Evolutionary conservation across 345 rosid species (phyloP), one percentile per base, ranked within the genome.

Genomic region (Acer saccharum): DNA sequence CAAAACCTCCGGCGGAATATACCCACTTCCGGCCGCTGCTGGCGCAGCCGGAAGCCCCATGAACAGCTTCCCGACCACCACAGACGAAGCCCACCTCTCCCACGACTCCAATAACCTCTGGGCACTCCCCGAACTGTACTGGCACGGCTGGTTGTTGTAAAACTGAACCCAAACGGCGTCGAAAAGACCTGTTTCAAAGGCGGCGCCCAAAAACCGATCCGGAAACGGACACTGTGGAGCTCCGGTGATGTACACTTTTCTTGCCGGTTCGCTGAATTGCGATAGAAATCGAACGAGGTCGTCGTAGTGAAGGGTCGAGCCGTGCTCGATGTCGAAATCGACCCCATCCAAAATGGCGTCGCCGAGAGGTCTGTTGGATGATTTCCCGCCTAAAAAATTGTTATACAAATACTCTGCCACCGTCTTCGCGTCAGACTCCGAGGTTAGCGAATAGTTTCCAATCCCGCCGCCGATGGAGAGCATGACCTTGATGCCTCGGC

Each of bases 171-270:
- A 89, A 21, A 89, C 88, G 66, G 83, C 80, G 73, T 88, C 90
- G 60, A 91, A 91, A 7, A 85, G 86, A 16, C 65, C 87, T 9
- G 91, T 88, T 65, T 83, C 77, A 18, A 90, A 81, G 11, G 91
- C 90, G 69, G 50, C 41, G 27, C 90, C 90, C 65, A 89, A 32
- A 3, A 72, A 74, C 1, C 84, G 79, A 29, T 91, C 94, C 0
- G 95, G 93, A 78, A 84, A 91, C 44, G 89, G 91, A 81, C 95
- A 89, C 35, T 91, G 93, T 14, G 95, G 93, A 63, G 93, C 91
- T 41, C 89, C 93, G 14, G 95, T 72, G 71, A 91, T 39, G 74
- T 87, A 88, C 13, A 91, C 90, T 81, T 87, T 91, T 55, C 68
- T 85, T 18, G 86, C 87, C 29, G 39, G 46, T 3, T 44, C 64